Conservation (phyloP, 2,329 filamentous ascomycete genomes). For the Beauveria varroae region DNA sequence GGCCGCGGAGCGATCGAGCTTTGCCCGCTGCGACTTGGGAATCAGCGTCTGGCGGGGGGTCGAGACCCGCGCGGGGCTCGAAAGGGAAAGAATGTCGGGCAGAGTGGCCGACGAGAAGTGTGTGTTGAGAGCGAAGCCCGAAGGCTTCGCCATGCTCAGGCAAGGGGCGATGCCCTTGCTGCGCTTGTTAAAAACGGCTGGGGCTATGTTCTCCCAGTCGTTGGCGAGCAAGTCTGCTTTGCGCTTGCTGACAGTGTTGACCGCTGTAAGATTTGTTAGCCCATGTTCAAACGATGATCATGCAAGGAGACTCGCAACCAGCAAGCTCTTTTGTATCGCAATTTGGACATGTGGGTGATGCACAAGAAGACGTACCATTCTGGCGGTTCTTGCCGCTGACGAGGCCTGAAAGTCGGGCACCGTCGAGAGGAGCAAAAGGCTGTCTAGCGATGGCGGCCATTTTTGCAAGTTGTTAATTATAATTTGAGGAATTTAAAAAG, state of each 20-base stretch:
- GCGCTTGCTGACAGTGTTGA: slow-evolving; percentile 42
- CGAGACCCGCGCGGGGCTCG: slow-evolving; percentile 25
- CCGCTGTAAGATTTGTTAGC: slow-evolving; percentile 26
- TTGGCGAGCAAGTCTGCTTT: slow-evolving; percentile 45
- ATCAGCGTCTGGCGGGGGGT: slow-evolving; percentile 39
- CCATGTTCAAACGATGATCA: neutral
- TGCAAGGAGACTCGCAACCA: neutral
- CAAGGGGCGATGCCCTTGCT: slow-evolving; percentile 42
- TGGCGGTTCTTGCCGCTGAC: slow-evolving; percentile 73
- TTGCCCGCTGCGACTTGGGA: slow-evolving; percentile 44
- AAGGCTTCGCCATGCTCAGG: slow-evolving; percentile 43
- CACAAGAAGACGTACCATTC: slow-evolving; percentile 46
- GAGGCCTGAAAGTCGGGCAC: slow-evolving; percentile 60
- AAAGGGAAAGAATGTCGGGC: slow-evolving; percentile 22
- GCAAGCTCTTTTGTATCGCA: neutral
- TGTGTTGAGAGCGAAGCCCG: slow-evolving; percentile 37
- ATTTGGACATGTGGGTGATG: neutral
- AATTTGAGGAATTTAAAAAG: neutral
- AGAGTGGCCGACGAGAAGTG: slow-evolving; percentile 17
- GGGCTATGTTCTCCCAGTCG: slow-evolving; percentile 57
- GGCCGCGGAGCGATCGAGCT: slow-evolving; percentile 32
- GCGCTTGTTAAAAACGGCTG: slow-evolving; percentile 49
- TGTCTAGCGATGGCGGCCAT: slow-evolving; percentile 57
- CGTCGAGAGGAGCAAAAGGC: slow-evolving; percentile 68
- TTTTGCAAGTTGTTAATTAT: slow-evolving; percentile 13